phyloP scores from a whole-genome alignment of 2,329 filamentous ascomycete species.

The Periconia sp. region DNA sequence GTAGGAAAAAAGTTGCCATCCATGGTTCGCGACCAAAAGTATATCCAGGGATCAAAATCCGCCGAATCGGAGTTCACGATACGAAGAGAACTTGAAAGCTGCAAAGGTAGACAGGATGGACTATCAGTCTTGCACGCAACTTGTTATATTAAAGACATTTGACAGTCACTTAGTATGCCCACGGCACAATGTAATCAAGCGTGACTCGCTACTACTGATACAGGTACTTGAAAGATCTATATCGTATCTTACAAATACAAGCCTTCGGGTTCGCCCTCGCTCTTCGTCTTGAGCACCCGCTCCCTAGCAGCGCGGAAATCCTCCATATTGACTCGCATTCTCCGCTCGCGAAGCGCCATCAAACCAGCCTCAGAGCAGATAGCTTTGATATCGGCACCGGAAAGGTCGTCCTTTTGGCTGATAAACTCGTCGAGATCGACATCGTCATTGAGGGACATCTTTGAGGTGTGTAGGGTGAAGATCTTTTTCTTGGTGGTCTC shows the following conservation, averaged over 20 bases:
- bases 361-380: slow-evolving; percentile 98
- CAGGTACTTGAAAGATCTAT: slow-evolving; percentile 6
- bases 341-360: slow-evolving; percentile 88
- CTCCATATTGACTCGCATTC: slow-evolving; percentile 99
- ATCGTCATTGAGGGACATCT: slow-evolving; percentile 96
- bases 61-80: too few species aligned
- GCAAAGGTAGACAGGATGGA: too few species aligned
- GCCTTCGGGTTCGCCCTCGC: slow-evolving; percentile 96
- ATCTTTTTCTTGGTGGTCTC: slow-evolving; percentile 98
- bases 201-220: slow-evolving; percentile 13
- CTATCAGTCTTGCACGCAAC: too few species aligned
- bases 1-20: too few species aligned
- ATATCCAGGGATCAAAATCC: too few species aligned
- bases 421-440: slow-evolving; percentile 99
- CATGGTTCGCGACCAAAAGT: too few species aligned
- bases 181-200: too few species aligned
- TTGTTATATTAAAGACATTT: too few species aligned
- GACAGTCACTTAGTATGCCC: too few species aligned
- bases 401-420: slow-evolving; percentile 96
- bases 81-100: too few species aligned
- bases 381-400: slow-evolving; percentile 97
- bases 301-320: slow-evolving; percentile 94
- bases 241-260: slow-evolving; percentile 80
- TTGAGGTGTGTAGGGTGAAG: slow-evolving; percentile 95
- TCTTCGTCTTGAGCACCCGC: slow-evolving; percentile 97